Base-by-base conservation (phyloP, 108 stramenopile genomes). In the Aurantiochytrium sp. region DNA sequence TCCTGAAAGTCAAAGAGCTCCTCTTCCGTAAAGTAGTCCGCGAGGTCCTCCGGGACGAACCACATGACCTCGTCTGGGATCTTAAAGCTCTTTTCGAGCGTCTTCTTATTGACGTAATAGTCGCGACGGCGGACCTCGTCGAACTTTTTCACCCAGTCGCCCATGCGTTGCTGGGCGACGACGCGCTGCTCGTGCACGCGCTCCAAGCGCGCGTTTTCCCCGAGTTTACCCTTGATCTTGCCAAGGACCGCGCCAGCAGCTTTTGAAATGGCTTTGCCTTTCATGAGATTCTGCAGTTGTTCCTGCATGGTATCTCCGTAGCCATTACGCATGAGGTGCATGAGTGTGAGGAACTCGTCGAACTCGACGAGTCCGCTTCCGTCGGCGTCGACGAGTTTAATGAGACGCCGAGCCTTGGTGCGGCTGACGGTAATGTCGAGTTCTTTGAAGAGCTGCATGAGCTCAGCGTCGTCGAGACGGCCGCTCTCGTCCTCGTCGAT, bases 31-130 rank as follows among this genome's bases (percentile, higher is more conserved):
- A 81, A 81, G 1, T 48, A 6, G 0, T 81, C 45, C 24, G 39
- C 45, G 17, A 81, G 73, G 12, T 81, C 42, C 45, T 81, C 73
- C 15, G 73, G 73, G n/a, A 81, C 73, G 30, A 81, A 81, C 73
- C 73, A 81, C 21, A 81, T 12, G 17, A 81, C 73, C 73, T 81
- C 73, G 45, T 81, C 73, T 30, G 73, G 73, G 32, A 81, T 41
- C 73, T 81, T 81, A 24, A n/a, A 81, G 73, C 10, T 48, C 24
- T 81, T 81, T 2, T 81, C 73, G 0, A 48, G 73, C 73, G 73
- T 81, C 12, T 27, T 24, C 45, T 48, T 81, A 24, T 81, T 41
- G 12, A 81, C 39, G 3, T 81, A 81, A 24, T 81, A 81, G 42
- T 48, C 45, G 39, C 73, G 39, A 6, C 73, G 73, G 0, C 45